Conservation (phyloP, 331 rosid genomes). For the Cydonia oblonga region DNA sequence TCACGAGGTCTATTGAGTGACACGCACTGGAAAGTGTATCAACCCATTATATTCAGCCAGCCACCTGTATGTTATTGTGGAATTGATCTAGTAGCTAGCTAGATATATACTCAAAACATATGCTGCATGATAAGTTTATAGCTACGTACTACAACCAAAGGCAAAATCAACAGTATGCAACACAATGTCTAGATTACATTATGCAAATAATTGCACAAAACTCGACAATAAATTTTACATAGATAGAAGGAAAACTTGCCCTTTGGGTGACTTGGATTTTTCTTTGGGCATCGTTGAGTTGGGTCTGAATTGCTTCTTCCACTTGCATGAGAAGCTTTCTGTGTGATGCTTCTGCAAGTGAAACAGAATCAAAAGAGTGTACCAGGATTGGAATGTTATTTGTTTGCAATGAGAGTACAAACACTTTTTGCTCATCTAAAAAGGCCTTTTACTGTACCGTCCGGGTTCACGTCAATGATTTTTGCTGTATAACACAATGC, state of each 20-base stretch:
- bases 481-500: background rate
- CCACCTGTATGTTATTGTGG: background rate
- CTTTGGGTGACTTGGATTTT: conserved; percentile 52
- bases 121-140: background rate
- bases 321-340: conserved; percentile 60
- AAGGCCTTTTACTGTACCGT: background rate
- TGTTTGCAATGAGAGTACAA: background rate
- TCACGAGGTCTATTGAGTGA: background rate
- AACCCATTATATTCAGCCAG: no score
- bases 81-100: background rate
- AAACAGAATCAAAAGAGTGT: conserved; percentile 6
- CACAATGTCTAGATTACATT: conserved; percentile 19
- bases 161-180: conserved; percentile 1
- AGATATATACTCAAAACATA: background rate
- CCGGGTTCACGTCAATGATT: background rate
- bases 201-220: background rate
- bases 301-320: conserved; percentile 56
- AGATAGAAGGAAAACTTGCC: conserved; percentile 44
- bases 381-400: conserved; percentile 6
- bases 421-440: background rate
- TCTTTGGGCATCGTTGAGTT: conserved; percentile 59
- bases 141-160: background rate
- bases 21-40: conserved; percentile 3
- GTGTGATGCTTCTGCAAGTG: conserved; percentile 59
- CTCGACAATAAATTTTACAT: background rate